Conservation (phyloP, 805 yeast species). For the Nakazawaea populi region DNA sequence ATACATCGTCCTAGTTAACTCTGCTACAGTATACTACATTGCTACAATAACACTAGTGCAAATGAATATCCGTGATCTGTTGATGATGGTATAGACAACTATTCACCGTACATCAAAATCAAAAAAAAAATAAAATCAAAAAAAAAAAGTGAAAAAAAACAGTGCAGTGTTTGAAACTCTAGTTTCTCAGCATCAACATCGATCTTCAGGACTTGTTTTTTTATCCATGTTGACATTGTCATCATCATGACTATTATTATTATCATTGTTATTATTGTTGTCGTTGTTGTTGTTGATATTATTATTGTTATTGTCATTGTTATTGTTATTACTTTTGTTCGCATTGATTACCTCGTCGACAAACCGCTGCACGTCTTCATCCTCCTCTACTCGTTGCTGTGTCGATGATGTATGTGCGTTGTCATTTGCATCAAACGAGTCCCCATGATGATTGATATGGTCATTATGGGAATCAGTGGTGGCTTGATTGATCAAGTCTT, state of each 20-base stretch:
- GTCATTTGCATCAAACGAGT: neutral
- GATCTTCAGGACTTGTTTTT: neutral
- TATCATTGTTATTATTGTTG: neutral
- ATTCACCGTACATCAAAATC: conserved; percentile 21
- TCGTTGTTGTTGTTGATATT: no score
- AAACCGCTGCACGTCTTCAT: conserved; percentile 24
- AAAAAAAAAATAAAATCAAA: no score
- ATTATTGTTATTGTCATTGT: neutral
- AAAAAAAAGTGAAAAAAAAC: no score
- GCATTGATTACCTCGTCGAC: neutral
- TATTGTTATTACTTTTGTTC: no score
- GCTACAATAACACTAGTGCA: no score
- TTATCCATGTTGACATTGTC: neutral
- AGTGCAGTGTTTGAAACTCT: no score
- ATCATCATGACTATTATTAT: neutral
- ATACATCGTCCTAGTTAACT: no score
- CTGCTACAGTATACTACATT: no score
- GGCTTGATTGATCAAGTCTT: conserved; percentile 10
- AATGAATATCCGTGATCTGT: no score
- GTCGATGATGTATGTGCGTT: neutral
- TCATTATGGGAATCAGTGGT: neutral
- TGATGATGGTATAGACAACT: conserved; percentile 5
- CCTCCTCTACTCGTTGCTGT: conserved; percentile 11
- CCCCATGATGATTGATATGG: neutral
- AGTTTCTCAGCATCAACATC: conserved; percentile 10